Base-by-base conservation (phyloP, 2,329 filamentous ascomycete species). In the Pseudopithomyces chartarum region DNA sequence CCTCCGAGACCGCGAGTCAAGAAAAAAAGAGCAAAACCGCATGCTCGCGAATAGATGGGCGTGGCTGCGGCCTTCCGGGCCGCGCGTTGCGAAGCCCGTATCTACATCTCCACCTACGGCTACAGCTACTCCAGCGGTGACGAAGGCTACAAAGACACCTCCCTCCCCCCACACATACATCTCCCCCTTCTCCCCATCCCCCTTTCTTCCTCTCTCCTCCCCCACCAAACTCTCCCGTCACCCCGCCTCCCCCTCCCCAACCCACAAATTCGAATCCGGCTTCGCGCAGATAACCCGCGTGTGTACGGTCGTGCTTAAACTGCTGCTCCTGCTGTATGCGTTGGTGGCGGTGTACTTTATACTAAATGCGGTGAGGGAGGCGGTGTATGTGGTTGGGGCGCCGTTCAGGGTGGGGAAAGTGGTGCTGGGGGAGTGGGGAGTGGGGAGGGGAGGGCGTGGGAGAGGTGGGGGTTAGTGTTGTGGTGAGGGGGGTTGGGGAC, bases 261-360 rank as follows among this genome's bases (percentile, higher is more conserved):
- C 44, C n/a, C 51, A 44, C 4, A 64, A 63, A 54, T 66, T 70
- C 48, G 64, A 71, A 7, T 60, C 57, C 0, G 70, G 68, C 11
- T 61, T 71, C 22, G 58, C 60, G 23, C 68, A 70, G 46, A 56
- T 71, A 13, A 61, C 57, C n/a, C n/a, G 38, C 33, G 40, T 2
- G 52, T 69, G 2, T 45, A 50, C 3, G 43, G 55, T 1, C 29
- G 8, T 66, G 1, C 15, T 69, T 10, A 69, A 67, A 29, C 40
- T 69, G 3, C 59, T 56, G 12, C 34, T 72, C 2, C 17, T 64
- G 0, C 11, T 72, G 3, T 73, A 73, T 29, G 52, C 50, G 7
- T 50, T 71, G 8, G 53, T 72, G 8, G 68, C 64, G 7, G n/a
- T 71, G 47, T 72, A 70, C 57, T 72, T 64, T 44, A 22, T 72